Percentiles rank a stretch among this genome's conserved stretches.
Evolutionary conservation across 345 rosid species (phyloP).

Genomic region (Cochlearia excelsa): DNA sequence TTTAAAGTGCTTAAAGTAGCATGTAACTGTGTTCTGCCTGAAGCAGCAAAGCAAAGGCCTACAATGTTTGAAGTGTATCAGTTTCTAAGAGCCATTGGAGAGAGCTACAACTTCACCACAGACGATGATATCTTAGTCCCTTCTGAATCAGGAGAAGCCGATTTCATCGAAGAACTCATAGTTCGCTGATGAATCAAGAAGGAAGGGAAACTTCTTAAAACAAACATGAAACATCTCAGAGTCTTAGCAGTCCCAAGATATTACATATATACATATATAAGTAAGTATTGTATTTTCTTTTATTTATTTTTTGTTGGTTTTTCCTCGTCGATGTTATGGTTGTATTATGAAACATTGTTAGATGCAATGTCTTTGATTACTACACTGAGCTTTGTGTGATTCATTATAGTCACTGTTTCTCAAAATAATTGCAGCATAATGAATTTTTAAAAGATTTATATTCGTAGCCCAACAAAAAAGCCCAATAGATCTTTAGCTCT

Average conservation of each 20-base stretch:
- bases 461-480: no score
- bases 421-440: no score
- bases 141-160: conserved; percentile 52
- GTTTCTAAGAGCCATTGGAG: conserved; percentile 79
- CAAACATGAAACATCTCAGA: conserved; percentile 8
- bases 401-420: conserved; percentile 16
- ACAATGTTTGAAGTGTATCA: conserved; percentile 88
- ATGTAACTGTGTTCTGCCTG: conserved; percentile 60
- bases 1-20: conserved; percentile 85
- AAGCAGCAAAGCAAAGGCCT: conserved; percentile 71
- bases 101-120: conserved; percentile 62
- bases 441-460: no score
- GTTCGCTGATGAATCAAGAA: conserved; percentile 42
- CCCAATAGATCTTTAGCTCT: no score
- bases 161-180: conserved; percentile 67
- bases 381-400: conserved; percentile 19
- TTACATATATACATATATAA: conserved; percentile 13
- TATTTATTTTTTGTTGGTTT: conserved; percentile 13
- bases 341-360: conserved; percentile 22
- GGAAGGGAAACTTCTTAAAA: neutral
- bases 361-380: conserved; percentile 14
- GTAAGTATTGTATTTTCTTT: conserved; percentile 19
- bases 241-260: conserved; percentile 24
- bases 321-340: conserved; percentile 14
- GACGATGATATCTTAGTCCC: conserved; percentile 75